Conservation (phyloP, 495 filamentous ascomycete genomes). For the Penicillium bialowiezense region DNA sequence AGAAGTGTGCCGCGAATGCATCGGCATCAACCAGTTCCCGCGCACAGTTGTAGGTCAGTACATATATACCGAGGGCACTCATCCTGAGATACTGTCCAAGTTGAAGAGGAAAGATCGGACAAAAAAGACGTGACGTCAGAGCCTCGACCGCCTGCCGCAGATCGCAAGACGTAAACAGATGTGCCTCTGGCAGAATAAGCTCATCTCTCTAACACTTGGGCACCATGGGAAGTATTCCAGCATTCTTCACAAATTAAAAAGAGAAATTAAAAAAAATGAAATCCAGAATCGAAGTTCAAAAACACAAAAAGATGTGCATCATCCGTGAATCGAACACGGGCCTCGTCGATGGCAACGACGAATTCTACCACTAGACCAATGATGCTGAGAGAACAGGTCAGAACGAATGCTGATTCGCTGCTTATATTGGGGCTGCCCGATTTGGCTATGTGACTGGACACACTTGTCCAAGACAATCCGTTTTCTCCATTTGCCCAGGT, state of each 20-base stretch:
- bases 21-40: slow-evolving; percentile 60
- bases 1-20: slow-evolving; percentile 67
- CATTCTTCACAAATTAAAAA: too few species aligned
- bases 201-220: neutral
- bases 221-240: too few species aligned
- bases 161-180: too few species aligned
- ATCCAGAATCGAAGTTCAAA: too few species aligned
- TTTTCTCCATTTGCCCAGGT: too few species aligned
- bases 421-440: too few species aligned
- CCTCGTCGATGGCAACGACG: slow-evolving; percentile 59
- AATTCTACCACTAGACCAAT: slow-evolving; percentile 62
- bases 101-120: neutral
- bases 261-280: too few species aligned
- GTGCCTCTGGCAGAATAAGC: too few species aligned
- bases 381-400: slow-evolving; percentile 28
- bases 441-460: too few species aligned
- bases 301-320: slow-evolving; percentile 39
- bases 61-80: slow-evolving; percentile 57
- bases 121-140: slow-evolving; percentile 1
- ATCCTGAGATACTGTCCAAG: slow-evolving; percentile 25
- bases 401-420: slow-evolving; percentile 2
- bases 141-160: neutral
- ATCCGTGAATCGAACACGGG: slow-evolving; percentile 59
- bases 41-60: slow-evolving; percentile 90
- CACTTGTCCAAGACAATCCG: too few species aligned